Evolutionary conservation across 148 eudicot species (phyloP), one percentile per base, ranked within the genome.

Genomic region (Spergularia bocconei): DNA sequence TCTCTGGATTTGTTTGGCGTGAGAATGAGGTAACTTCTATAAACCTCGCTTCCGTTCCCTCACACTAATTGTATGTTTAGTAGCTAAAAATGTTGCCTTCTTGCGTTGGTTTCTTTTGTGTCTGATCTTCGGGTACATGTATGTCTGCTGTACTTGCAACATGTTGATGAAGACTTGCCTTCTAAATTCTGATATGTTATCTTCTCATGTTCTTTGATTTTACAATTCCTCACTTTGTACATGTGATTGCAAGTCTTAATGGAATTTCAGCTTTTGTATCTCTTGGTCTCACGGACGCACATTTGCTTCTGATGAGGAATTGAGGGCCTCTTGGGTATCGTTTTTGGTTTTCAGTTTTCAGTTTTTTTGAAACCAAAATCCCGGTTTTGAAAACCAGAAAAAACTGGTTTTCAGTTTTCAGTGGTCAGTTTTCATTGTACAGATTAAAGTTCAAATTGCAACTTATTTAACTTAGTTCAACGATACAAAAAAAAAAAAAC

Each of bases 1-100:
- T 95, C 78, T 95, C 98, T 77, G 98, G 98, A 66, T 95, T 89
- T 82, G 96, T 90, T 36, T 92, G 91, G 92, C 90, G 82, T 81
- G 96, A 82, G 33, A 87, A 95, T 84, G 97, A 92, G 96, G 98
- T 95, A 88, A 75, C 68, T 48, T 11, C 29, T 60, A 9, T 57
- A 12, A 14, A 20, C 39, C 12, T 33, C 8, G 50, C 23, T 21
- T 17, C 12, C 56, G n/a, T n/a, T 70, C 38, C 47, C n/a, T 10
- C 29, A 33, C 60, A 5, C 12, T 10, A 20, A 52, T 12, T 69
- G 17, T 36, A 29, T 69, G 6, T 53, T 10, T 4, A 25, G 72
- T 69, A 13, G 60, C 4, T 52, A 51, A 4, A 67, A 64, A 64
- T 48, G 38, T 21, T 16, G 71, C 71, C 56, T 72, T 59, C 23